These are phyloP conservation scores for Chenopodium formosanum DNA, from an alignment of 148 eudicot genomes.

Conservation along the genomic window DNA sequence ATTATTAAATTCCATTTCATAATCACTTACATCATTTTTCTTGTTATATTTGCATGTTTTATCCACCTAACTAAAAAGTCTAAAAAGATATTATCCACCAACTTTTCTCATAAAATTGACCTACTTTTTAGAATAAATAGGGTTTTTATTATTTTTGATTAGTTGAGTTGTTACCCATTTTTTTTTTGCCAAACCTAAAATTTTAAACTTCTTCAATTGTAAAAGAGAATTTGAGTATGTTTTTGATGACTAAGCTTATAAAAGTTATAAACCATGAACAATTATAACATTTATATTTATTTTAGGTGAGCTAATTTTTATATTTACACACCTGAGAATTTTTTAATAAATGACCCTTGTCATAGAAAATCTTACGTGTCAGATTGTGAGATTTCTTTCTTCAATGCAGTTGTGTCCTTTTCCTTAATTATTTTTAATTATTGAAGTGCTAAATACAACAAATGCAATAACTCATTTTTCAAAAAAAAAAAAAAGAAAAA, in stretches of 20 bases:
- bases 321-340: neutral
- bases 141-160: neutral
- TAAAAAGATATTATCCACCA: constrained; percentile 23
- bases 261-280: neutral
- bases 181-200: neutral
- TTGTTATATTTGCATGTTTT: neutral
- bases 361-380: constrained; percentile 13
- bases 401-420: constrained; percentile 1
- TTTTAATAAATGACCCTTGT: constrained; percentile 6
- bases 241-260: constrained; percentile 25
- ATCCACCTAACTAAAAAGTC: constrained; percentile 17
- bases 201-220: neutral
- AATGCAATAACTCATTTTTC: neutral
- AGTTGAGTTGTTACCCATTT: constrained; percentile 24
- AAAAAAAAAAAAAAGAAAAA: neutral
- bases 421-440: neutral
- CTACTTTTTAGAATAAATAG: constrained; percentile 19
- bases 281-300: constrained; percentile 1
- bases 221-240: constrained; percentile 2
- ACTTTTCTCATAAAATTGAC: constrained; percentile 30
- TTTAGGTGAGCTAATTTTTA: constrained; percentile 43
- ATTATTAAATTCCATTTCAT: neutral
- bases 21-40: constrained; percentile 17
- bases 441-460: neutral
- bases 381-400: neutral